Evolutionary conservation across 108 stramenopile genomes (phyloP), one percentile per base, ranked within the genome.

Genomic region (Thalassiosira profunda): DNA sequence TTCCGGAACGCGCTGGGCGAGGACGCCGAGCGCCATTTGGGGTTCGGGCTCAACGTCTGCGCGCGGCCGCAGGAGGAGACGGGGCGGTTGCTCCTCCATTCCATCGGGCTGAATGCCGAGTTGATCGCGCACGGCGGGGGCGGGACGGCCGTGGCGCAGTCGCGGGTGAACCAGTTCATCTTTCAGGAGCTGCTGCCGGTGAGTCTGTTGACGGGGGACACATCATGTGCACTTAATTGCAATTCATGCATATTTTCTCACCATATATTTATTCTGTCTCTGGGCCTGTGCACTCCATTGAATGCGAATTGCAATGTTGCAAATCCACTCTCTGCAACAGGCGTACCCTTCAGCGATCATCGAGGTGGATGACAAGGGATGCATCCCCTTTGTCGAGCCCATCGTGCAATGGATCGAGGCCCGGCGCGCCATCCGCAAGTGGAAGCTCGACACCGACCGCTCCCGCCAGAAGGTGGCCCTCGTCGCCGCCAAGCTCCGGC

Each of bases 271-370:
- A n/a, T n/a, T n/a, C n/a, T n/a, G n/a, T n/a, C n/a, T n/a, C n/a
- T n/a, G n/a, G n/a, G n/a, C n/a, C n/a, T n/a, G n/a, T n/a, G n/a
- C n/a, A n/a, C n/a, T n/a, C n/a, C n/a, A n/a, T n/a, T n/a, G n/a
- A n/a, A n/a, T n/a, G n/a, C n/a, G n/a, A n/a, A n/a, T n/a, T n/a
- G n/a, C n/a, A n/a, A n/a, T n/a, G n/a, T n/a, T n/a, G n/a, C n/a
- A n/a, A n/a, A n/a, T n/a, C n/a, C n/a, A n/a, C n/a, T n/a, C n/a
- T n/a, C 40, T 41, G 40, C 40, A 12, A 11, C 40, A 11, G 40
- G 45, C 44, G n/a, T 58, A 58, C 41, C 57, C 57, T 4, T 43
- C 57, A 46, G 57, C 57, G 12, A 44, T 58, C 18, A 58, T 58
- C 0, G 45, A 47, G n/a, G 57, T 47, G 43, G 57, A 58, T 4